Conservation (phyloP, 805 yeast species). For the Saccharomycopsis oosterbeekiorum region DNA sequence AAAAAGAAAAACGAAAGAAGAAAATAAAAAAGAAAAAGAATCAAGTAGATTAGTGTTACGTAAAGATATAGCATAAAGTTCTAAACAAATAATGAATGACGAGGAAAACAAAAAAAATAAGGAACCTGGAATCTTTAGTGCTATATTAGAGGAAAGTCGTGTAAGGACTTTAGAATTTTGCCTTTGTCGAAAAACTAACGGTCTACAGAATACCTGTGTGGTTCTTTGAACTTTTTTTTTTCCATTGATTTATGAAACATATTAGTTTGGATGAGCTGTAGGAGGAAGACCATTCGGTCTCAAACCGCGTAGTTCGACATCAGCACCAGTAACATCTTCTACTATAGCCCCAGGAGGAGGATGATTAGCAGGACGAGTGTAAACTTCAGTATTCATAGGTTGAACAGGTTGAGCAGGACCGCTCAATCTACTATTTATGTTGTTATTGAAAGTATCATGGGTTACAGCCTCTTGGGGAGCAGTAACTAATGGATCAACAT, state of each 20-base stretch:
- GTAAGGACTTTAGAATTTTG: too few species aligned
- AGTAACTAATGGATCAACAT: constrained; percentile 12
- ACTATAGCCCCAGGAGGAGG: not conserved
- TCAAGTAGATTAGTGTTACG: not conserved
- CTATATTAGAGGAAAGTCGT: too few species aligned
- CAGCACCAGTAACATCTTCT: constrained; percentile 2
- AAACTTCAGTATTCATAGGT: not conserved
- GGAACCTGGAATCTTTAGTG: not conserved
- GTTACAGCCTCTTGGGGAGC: constrained; percentile 5
- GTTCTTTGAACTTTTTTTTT: too few species aligned
- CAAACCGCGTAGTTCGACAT: constrained; percentile 5
- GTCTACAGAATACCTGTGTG: too few species aligned
- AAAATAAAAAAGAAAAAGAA: not conserved
- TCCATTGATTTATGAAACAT: not conserved
- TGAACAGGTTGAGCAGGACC: not conserved
- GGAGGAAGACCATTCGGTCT: constrained; percentile 13
- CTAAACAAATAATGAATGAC: constrained; percentile 1
- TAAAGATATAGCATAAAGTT: not conserved
- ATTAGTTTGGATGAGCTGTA: not conserved
- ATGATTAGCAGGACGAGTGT: not conserved
- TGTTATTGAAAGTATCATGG: not conserved
- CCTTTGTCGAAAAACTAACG: too few species aligned
- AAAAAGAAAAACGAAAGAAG: too few species aligned
- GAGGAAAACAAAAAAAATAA: not conserved
- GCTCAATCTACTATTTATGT: not conserved